phyloP scores from a whole-genome alignment of 768 basidiomycete genomes.

The Boletus bicolor region DNA sequence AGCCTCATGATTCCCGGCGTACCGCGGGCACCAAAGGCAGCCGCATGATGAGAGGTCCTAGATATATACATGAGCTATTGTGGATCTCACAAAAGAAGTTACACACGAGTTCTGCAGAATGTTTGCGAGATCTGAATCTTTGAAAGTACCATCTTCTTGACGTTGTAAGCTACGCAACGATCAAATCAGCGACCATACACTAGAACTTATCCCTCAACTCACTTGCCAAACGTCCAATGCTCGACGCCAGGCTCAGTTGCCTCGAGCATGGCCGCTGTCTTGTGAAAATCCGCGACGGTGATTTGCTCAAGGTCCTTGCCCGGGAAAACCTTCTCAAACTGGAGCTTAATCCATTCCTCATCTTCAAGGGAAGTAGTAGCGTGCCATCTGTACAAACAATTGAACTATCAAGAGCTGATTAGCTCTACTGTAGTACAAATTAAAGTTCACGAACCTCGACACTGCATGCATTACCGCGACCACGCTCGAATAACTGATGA shows the following conservation, averaged over 20 bases:
- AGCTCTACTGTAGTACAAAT: background rate
- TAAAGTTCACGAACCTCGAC: constrained; percentile 55
- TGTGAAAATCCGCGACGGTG: constrained; percentile 49
- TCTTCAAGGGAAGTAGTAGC: constrained; percentile 72
- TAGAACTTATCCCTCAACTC: constrained; percentile 12
- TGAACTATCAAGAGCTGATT: constrained; percentile 51
- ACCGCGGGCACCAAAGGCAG: constrained; percentile 70
- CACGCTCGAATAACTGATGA: constrained; percentile 70
- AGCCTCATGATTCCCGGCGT: constrained; percentile 74
- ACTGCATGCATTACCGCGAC: constrained; percentile 77
- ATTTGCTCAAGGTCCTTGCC: constrained; percentile 49
- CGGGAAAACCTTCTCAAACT: constrained; percentile 53
- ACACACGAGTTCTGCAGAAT: constrained; percentile 67
- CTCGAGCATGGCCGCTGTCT: constrained; percentile 38
- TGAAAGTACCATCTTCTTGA: constrained; percentile 55
- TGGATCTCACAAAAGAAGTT: background rate
- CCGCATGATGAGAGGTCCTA: constrained; percentile 71
- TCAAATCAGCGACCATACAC: constrained; percentile 1
- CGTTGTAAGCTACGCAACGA: constrained; percentile 49
- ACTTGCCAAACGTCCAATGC: constrained; percentile 70
- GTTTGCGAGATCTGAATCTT: constrained; percentile 66
- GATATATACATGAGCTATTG: background rate
- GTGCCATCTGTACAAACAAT: constrained; percentile 83
- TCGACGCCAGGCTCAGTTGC: constrained; percentile 42
- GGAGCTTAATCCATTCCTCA: constrained; percentile 59